phyloP scores from a whole-genome alignment of 345 rosid species.

The Rubroshorea leprosula region DNA sequence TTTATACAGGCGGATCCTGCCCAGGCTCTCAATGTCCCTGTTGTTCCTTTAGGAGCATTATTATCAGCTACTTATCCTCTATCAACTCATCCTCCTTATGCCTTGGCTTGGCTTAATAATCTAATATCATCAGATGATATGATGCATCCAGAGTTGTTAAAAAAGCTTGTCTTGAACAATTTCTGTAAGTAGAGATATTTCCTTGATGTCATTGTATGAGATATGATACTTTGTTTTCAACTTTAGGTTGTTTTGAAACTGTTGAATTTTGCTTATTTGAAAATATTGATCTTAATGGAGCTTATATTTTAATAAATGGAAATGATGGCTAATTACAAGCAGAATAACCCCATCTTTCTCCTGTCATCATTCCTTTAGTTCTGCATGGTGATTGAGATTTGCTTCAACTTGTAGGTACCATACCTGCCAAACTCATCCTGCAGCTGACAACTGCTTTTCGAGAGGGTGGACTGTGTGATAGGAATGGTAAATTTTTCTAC shows the following conservation, averaged over 20 bases:
- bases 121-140: conserved; percentile 87
- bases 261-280: background rate
- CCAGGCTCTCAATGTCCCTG: conserved; percentile 88
- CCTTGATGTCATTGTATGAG: conserved; percentile 9
- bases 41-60: conserved; percentile 82
- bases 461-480: conserved; percentile 75
- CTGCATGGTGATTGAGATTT: background rate
- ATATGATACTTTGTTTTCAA: background rate
- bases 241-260: background rate
- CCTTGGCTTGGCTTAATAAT: conserved; percentile 76
- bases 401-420: conserved; percentile 52
- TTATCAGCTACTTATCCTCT: conserved; percentile 87
- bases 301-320: too few relatives aligned
- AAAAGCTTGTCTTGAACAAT: conserved; percentile 87
- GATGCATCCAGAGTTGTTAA: conserved; percentile 93
- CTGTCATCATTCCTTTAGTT: background rate
- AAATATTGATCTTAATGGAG: too few relatives aligned
- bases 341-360: background rate
- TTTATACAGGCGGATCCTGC: conserved; percentile 88
- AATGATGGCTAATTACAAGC: too few relatives aligned
- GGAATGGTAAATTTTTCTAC: conserved; percentile 69
- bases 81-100: conserved; percentile 72
- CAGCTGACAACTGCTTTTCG: conserved; percentile 92
- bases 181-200: conserved; percentile 56
- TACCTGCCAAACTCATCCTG: conserved; percentile 81